Percentiles rank a stretch among this genome's conserved stretches.
Conservation (phyloP, 345 rosid species). For the Alliaria petiolata region DNA sequence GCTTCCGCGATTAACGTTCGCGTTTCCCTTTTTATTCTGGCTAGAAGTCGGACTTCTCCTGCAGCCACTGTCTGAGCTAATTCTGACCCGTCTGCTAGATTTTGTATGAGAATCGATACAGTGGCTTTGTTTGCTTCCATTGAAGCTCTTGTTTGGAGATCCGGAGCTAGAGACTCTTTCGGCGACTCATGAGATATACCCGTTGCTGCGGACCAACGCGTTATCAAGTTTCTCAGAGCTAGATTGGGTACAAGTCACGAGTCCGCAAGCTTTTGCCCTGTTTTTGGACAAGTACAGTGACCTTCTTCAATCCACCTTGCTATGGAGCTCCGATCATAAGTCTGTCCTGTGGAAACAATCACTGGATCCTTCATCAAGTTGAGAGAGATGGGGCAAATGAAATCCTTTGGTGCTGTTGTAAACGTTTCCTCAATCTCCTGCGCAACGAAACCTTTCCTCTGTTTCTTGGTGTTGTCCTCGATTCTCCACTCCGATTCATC, state of each 20-base stretch:
- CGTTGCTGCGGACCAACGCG: conserved; percentile 63
- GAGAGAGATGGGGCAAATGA: conserved; percentile 65
- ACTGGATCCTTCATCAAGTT: conserved; percentile 84
- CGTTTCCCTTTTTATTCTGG: conserved; percentile 66
- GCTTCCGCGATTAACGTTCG: conserved; percentile 73
- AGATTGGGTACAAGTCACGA: conserved; percentile 60
- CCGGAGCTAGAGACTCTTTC: conserved; percentile 38
- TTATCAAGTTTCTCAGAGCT: conserved; percentile 69
- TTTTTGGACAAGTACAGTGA: conserved; percentile 67
- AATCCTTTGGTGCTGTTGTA: conserved; percentile 53
- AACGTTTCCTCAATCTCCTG: conserved; percentile 67
- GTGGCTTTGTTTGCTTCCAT: conserved; percentile 66
- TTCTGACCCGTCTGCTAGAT: conserved; percentile 55
- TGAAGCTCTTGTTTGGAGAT: conserved; percentile 63
- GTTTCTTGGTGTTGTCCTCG: conserved; percentile 44
- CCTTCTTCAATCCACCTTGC: conserved; percentile 81
- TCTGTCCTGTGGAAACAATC: conserved; percentile 72
- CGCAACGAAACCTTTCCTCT: conserved; percentile 44
- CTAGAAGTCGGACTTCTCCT: conserved; percentile 60
- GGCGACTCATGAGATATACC: conserved; percentile 49
- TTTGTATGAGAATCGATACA: conserved; percentile 48
- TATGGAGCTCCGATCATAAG: conserved; percentile 69
- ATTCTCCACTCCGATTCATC: conserved; percentile 37
- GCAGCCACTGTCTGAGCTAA: conserved; percentile 59
- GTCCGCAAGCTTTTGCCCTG: conserved; percentile 55